phyloP scores from a whole-genome alignment of 2,329 filamentous ascomycete genomes.

The Pleurostoma richardsiae region DNA sequence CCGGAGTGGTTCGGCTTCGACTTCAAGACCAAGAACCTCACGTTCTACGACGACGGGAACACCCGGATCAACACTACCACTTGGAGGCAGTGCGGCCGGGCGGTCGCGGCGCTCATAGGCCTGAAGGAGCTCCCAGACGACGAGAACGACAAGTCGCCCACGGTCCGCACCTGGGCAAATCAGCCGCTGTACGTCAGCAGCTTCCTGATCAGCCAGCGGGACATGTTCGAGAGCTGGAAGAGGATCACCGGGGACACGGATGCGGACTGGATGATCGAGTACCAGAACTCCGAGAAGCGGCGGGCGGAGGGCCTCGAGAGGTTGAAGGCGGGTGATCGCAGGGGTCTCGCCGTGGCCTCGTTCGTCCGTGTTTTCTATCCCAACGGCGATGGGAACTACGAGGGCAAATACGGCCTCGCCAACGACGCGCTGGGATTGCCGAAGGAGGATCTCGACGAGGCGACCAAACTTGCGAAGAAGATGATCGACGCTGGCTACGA shows the following conservation, averaged over 20 bases:
- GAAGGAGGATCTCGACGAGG: conserved; percentile 51
- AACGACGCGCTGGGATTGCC: conserved; percentile 52
- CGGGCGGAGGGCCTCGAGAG: conserved; percentile 38
- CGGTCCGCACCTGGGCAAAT: conserved; percentile 40
- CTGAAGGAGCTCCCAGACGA: conserved; percentile 34
- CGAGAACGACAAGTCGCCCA: conserved; percentile 24
- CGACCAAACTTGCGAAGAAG: conserved; percentile 42
- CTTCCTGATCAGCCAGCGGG: conserved; percentile 53
- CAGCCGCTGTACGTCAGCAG: conserved; percentile 44
- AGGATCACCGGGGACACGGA: conserved; percentile 49
- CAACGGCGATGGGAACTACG: conserved; percentile 29
- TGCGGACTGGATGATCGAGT: conserved; percentile 50
- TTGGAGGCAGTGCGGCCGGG: conserved; percentile 48
- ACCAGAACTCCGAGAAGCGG: conserved; percentile 38
- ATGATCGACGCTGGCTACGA: conserved; percentile 24
- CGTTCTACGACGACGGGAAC: conserved; percentile 49
- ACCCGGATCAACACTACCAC: conserved; percentile 51
- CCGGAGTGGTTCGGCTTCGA: conserved; percentile 41
- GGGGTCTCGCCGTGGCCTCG: conserved; percentile 42
- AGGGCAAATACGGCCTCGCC: conserved; percentile 30
- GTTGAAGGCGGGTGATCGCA: conserved; percentile 33
- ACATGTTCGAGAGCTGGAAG: conserved; percentile 56
- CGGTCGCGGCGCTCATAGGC: conserved; percentile 42
- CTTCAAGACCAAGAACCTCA: conserved; percentile 31
- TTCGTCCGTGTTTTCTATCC: conserved; percentile 51